Base-by-base conservation (phyloP, 2,329 filamentous ascomycete genomes). In the Chrysoporthe austroafricana region DNA sequence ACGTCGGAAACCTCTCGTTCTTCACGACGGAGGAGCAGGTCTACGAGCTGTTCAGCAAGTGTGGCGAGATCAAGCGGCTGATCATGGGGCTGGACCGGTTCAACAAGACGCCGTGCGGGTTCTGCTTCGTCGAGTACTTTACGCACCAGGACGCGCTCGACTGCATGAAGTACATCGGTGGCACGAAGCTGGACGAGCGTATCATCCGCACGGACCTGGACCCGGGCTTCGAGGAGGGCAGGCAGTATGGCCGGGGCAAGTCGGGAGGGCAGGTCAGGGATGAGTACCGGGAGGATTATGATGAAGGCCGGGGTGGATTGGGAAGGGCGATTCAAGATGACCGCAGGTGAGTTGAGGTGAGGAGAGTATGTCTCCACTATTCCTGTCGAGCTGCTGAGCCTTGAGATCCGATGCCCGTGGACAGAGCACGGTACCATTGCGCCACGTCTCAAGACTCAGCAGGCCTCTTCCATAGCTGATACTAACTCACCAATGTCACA, bases 101-200 rank as follows among this genome's bases (percentile, higher is more conserved):
- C 84, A 92, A 91, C 80, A 99, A 99, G 84, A 99, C 96, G 0
- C 96, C 96, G 1, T 99, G 96, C 80, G 96, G 96, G 52, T 99
- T 99, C 85, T 99, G 96, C 85, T 99, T 99, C 77, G 96, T 99
- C 76, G 96, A 99, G 81, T 99, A 99, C 83, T 98, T 97, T 83
- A 97, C 91, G 42, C 96, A 98, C 79, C 91, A 97, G 77, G 96
- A 99, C 79, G 96, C 96, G 9, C 86, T 99, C 62, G 96, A 99
- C 79, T 98, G 95, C 81, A 90, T 99, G 90, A 99, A 98, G 82
- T 99, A 98, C 78, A 91, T 99, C 75, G 96, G 96, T 66, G 96
- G 96, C 67, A 99, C 96, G 46, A 99, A 99, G 83, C 87, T 99
- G 58, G 96, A 99, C 79, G 96, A 99, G 85, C 90, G 96, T 74